phyloP scores from a whole-genome alignment of 2,329 filamentous ascomycete species.

The Lecanicillium sp. region DNA sequence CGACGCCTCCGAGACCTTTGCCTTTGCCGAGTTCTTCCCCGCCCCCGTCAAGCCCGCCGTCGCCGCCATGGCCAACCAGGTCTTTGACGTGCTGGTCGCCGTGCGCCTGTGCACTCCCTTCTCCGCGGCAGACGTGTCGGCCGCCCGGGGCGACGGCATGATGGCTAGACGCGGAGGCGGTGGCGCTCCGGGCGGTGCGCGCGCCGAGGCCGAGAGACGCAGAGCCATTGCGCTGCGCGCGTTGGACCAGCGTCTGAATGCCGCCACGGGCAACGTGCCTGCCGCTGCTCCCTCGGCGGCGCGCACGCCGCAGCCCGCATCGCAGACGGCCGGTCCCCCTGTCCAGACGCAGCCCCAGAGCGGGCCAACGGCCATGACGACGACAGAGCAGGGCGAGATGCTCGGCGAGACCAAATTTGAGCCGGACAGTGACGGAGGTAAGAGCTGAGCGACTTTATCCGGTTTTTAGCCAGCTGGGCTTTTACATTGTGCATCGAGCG shows the following conservation, averaged over 20 bases:
- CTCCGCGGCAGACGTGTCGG: constrained; percentile 70
- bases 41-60: constrained; percentile 74
- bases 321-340: constrained; percentile 44
- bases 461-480: too few relatives aligned
- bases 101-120: constrained; percentile 80
- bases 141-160: constrained; percentile 58
- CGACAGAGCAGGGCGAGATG: constrained; percentile 39
- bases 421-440: constrained; percentile 39
- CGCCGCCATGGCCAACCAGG: constrained; percentile 61
- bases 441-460: too few relatives aligned
- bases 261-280: constrained; percentile 57
- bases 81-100: constrained; percentile 71
- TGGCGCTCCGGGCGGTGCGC: constrained; percentile 54
- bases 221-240: constrained; percentile 85
- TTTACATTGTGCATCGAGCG: too few relatives aligned
- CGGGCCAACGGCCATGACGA: constrained; percentile 53
- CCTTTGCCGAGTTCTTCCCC: constrained; percentile 94
- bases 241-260: constrained; percentile 83
- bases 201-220: constrained; percentile 86
- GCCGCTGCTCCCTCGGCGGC: constrained; percentile 9
- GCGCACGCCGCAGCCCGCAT: constrained; percentile 25
- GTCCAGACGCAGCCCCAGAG: constrained; percentile 52
- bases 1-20: constrained; percentile 93
- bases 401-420: constrained; percentile 66
- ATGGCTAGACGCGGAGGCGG: constrained; percentile 19